Evolutionary conservation across 768 basidiomycete species (phyloP), one percentile per base, ranked within the genome.

Genomic region (Boletus tylopilopsis): DNA sequence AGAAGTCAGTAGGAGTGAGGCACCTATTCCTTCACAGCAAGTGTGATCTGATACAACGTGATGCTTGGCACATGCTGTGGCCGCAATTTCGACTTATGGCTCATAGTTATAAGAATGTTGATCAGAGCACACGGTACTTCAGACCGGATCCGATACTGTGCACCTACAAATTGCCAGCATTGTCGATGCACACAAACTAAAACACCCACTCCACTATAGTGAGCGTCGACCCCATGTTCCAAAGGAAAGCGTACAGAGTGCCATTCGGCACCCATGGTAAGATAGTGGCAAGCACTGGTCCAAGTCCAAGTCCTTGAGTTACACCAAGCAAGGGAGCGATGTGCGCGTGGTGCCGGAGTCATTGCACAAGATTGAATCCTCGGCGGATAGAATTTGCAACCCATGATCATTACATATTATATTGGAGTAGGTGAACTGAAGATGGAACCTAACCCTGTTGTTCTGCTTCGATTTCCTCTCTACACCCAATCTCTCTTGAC

Each of bases 291-390:
- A 24, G n/a, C 10, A 15, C 10, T 9, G 11, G 23, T 32, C 45
- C 36, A 10, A n/a, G n/a, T n/a, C n/a, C n/a, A n/a, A 50, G 48
- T 1, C 10, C 19, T 4, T 21, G 23, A 3, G 37, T n/a, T 5
- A 50, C 30, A 25, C 45, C 45, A 5, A 50, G 49, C 5, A 47
- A 25, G 9, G 42, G 36, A 21, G 49, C 23, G 6, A 50, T 32
- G 4, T 48, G 38, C 3, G 12, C n/a, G n/a, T n/a, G 18, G 12
- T 36, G 51, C 18, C 43, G 23, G 24, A 52, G 35, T 38, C 47
- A 42, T 37, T 41, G 48, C 23, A 32, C 38, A n/a, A 50, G 30
- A 6, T 34, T 29, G 3, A 52, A 34, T 8, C 51, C 49, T 7
- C 41, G 29, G 0, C 30, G 41, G 30, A 52, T 19, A 6, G 2